These are phyloP conservation scores for Chrysosporium queenslandicum DNA, from an alignment of 2,329 filamentous ascomycete species.

Conservation along the genomic window DNA sequence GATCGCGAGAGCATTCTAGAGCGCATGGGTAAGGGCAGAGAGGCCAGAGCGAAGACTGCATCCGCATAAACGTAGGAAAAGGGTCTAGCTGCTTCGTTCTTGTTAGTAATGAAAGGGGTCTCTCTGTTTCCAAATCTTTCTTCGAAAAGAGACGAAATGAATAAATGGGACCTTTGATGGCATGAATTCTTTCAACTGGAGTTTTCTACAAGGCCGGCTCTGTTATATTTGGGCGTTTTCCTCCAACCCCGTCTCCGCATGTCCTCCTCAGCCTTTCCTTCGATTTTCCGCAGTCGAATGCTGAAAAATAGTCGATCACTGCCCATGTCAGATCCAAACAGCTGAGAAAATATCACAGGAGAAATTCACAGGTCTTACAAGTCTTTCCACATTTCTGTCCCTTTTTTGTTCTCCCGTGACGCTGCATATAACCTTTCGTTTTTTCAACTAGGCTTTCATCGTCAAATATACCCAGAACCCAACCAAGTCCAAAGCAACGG, in stretches of 20 bases:
- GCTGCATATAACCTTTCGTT: not conserved
- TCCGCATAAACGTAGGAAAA: slow-evolving; percentile 8
- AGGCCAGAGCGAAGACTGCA: slow-evolving; percentile 22
- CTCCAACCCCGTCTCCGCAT: slow-evolving; percentile 1
- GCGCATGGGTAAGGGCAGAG: slow-evolving; percentile 40
- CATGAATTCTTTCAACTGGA: slow-evolving; percentile 9
- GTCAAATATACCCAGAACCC: not conserved
- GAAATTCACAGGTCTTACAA: slow-evolving; percentile 7
- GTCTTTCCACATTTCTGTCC: not conserved
- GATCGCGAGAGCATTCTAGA: slow-evolving; percentile 42
- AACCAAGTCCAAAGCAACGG: not conserved
- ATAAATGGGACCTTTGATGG: slow-evolving; percentile 11
- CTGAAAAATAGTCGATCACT: slow-evolving; percentile 10
- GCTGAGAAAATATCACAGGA: slow-evolving; percentile 8
- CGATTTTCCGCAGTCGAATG: slow-evolving; percentile 9
- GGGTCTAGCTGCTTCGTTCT: not conserved
- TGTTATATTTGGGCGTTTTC: slow-evolving; percentile 7
- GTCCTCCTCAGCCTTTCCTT: not conserved
- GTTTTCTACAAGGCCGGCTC: slow-evolving; percentile 9
- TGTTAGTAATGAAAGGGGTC: slow-evolving; percentile 8
- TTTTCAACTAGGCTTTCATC: not conserved
- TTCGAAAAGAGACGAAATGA: slow-evolving; percentile 8
- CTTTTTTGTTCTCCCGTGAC: not conserved
- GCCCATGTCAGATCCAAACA: slow-evolving; percentile 8
- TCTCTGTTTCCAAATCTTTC: slow-evolving; percentile 1